Base-by-base conservation (phyloP, 2,329 filamentous ascomycete species). In the Diplodia intermedia region DNA sequence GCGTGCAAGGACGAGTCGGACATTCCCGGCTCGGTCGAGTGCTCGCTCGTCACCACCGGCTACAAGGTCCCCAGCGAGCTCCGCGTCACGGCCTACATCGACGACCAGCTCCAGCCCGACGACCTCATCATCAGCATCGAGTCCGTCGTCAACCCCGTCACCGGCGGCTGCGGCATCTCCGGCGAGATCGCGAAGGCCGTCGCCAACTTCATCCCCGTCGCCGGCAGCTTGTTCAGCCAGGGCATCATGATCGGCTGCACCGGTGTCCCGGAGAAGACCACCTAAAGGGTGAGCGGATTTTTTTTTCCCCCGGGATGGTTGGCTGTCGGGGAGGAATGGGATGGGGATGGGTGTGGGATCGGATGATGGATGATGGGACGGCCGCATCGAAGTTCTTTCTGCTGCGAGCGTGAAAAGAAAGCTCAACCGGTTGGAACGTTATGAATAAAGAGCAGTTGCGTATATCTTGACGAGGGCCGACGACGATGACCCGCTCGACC, bases 41-140 rank as follows among this genome's bases (percentile, higher is more conserved):
- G 57, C 57, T 23, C 26, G 7, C 7, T 26, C 26, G 26, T 11
- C 8, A 49, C 43, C 3, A 20, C 26, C 3, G 57, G 57, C 9
- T 29, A 62, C 26, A 33, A 36, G 40, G 26, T 62, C 9, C 57
- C 57, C 15, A 50, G 40, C 11, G 18, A 20, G 20, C 12, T 62
- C 18, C 40, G 57, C 9, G 57, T 62, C 4, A 62, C 57, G 8
- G 57, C 57, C 1, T 62, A 62, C 11, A 50, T 62, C 8, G 57
- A 62, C 2, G 40, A 29, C 18, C 40, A 50, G 40, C 57, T 62
- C 2, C 57, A 62, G 57, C 8, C 57, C 1, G 57, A 62, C 9
- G 57, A 62, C 12, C 26, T 62, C 23, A 62, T 62, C 18, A 23
- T 62, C 18, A 29, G 14, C 15, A 29, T 62, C 12, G 43, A 15